phyloP scores from a whole-genome alignment of 371 early-diverging fungal genomes.

The Apophysomyces variabilis region DNA sequence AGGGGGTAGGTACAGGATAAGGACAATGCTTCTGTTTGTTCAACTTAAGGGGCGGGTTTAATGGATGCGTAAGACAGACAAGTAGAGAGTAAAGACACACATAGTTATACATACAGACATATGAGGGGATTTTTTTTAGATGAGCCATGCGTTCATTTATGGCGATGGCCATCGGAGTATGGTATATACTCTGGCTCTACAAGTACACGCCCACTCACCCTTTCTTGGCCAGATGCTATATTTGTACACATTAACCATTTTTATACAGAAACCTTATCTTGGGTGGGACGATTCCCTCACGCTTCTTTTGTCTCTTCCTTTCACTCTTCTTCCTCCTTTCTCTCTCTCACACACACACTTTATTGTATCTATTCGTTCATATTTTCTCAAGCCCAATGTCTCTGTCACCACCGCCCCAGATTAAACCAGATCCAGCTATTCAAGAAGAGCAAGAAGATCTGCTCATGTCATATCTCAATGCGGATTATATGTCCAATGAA shows the following conservation, averaged over 20 bases:
- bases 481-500: constrained; percentile 31
- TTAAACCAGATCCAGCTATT: constrained; percentile 24
- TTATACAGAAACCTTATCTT: constrained; percentile 10
- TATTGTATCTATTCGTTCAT: no score
- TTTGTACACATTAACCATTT: constrained; percentile 31
- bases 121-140: no score
- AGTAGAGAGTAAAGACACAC: no score
- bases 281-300: neutral
- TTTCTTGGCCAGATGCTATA: constrained; percentile 13
- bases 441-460: constrained; percentile 43
- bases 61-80: no score
- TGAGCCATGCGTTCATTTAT: no score
- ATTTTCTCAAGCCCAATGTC: neutral
- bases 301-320: constrained; percentile 15
- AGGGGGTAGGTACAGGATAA: no score
- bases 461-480: constrained; percentile 41
- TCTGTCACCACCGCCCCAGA: constrained; percentile 11
- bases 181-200: neutral
- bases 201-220: neutral
- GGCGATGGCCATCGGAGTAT: no score
- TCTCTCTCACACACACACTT: no score
- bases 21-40: no score
- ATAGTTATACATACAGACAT: no score
- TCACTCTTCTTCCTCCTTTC: neutral
- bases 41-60: no score